A percentile compares a stretch with the other conserved stretches of the same genome.
Conservation (phyloP, 352 stramenopile genomes). For the Pythium plurisporium region DNA sequence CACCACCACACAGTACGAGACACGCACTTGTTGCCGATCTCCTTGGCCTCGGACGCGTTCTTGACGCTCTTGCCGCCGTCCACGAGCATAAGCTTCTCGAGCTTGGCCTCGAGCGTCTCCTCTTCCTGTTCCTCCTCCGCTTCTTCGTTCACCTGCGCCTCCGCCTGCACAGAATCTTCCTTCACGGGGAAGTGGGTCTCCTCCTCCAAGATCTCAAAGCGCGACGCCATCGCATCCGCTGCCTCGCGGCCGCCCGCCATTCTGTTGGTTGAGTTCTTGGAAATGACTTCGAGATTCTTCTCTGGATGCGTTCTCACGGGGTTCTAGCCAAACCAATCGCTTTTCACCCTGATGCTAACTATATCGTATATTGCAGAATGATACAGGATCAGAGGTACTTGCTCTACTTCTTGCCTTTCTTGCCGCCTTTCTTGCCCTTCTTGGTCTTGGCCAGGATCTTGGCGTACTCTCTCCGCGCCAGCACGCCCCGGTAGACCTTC, state of each 20-base stretch:
- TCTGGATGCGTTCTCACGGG: too few species aligned
- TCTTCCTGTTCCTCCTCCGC: slow-evolving; percentile 28
- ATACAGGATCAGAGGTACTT: background rate
- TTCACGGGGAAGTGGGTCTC: slow-evolving; percentile 69
- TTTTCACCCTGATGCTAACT: too few species aligned
- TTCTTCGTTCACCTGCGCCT: slow-evolving; percentile 7
- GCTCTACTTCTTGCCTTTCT: slow-evolving; percentile 33
- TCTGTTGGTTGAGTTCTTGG: background rate
- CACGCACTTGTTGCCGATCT: slow-evolving; percentile 81
- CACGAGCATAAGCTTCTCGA: slow-evolving; percentile 53
- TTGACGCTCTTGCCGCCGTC: slow-evolving; percentile 48
- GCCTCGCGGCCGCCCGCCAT: slow-evolving; percentile 16
- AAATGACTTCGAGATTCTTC: slow-evolving; percentile 22
- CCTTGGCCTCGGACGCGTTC: slow-evolving; percentile 67
- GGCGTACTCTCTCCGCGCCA: slow-evolving; percentile 57
- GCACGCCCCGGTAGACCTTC: slow-evolving; percentile 71
- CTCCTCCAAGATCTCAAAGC: slow-evolving; percentile 85
- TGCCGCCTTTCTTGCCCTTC: slow-evolving; percentile 68
- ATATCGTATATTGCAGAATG: background rate
- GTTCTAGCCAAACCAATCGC: too few species aligned
- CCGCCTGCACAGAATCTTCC: slow-evolving; percentile 2
- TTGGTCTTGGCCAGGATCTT: slow-evolving; percentile 84
- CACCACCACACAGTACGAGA: background rate
- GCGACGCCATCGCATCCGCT: slow-evolving; percentile 29
- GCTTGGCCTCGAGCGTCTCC: slow-evolving; percentile 60